Percentiles rank a stretch among this genome's conserved stretches.
These are phyloP conservation scores for Lablab purpureus DNA, from an alignment of 306 rosid genomes.

Conservation along the genomic window DNA sequence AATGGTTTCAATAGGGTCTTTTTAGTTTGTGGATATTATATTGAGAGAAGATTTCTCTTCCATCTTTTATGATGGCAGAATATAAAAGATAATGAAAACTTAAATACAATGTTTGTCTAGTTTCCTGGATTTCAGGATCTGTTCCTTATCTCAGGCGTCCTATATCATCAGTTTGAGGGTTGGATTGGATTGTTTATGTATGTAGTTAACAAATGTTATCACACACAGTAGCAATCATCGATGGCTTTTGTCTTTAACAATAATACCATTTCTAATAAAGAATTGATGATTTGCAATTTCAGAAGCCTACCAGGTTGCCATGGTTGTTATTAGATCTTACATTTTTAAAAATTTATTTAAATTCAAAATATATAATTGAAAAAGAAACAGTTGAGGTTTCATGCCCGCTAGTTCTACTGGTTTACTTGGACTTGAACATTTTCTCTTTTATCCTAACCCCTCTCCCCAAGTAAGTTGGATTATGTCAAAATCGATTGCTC, in stretches of 20 bases:
- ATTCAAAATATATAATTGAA: background rate
- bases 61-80: background rate
- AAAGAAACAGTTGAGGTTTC: constrained; percentile 2
- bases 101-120: background rate
- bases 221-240: background rate
- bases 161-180: background rate
- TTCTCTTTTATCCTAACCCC: constrained; percentile 1
- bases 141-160: background rate
- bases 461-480: constrained; percentile 5
- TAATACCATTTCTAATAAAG: background rate
- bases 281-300: constrained; percentile 10
- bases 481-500: constrained; percentile 39
- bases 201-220: background rate
- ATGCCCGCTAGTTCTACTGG: constrained; percentile 8
- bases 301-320: constrained; percentile 3
- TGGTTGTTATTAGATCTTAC: background rate
- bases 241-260: background rate
- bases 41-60: background rate
- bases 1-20: background rate
- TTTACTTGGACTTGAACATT: constrained; percentile 13
- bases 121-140: background rate
- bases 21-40: background rate
- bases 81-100: background rate
- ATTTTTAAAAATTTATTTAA: background rate
- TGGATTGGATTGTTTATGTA: constrained; percentile 13